Percentiles rank a stretch among this genome's conserved stretches.
Evolutionary conservation across 2,329 filamentous ascomycete genomes (phyloP).

Genomic region (Fusarium sp.): DNA sequence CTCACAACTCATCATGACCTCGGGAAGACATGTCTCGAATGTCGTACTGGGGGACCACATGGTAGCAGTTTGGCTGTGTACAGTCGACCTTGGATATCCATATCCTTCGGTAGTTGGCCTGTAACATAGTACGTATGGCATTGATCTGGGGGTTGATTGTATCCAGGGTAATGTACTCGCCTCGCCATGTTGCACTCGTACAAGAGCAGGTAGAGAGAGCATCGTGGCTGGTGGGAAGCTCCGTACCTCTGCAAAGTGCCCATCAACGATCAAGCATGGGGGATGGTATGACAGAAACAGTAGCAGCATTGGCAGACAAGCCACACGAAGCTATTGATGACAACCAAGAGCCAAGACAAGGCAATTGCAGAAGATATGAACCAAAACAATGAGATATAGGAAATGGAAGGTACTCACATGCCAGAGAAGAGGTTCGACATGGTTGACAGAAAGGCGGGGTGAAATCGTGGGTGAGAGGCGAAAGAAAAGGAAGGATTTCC

Average conservation of each 20-base stretch:
- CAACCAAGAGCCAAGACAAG: background rate
- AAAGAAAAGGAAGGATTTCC: constrained; percentile 37
- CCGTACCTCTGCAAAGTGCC: constrained; percentile 3
- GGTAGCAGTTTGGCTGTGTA: constrained; percentile 27
- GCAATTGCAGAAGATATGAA: background rate
- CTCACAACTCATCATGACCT: constrained; percentile 8
- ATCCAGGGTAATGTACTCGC: constrained; percentile 13
- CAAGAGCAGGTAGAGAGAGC: background rate
- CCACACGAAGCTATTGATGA: background rate
- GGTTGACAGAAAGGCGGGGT: constrained; percentile 49
- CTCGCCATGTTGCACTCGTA: constrained; percentile 34
- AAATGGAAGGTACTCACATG: constrained; percentile 63
- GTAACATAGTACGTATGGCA: constrained; percentile 13
- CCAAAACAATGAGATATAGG: background rate
- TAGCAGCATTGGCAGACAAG: background rate
- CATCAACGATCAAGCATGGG: constrained; percentile 2
- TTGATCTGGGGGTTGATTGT: constrained; percentile 10
- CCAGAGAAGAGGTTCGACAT: constrained; percentile 73
- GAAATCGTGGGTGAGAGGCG: constrained; percentile 43
- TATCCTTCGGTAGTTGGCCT: constrained; percentile 31
- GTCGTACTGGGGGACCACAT: constrained; percentile 37
- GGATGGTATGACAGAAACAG: constrained; percentile 1
- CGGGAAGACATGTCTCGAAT: constrained; percentile 39
- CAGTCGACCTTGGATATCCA: constrained; percentile 6
- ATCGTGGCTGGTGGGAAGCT: constrained; percentile 12